These are phyloP conservation scores for Suillus placidus DNA, from an alignment of 768 basidiomycete genomes.

Conservation along the genomic window DNA sequence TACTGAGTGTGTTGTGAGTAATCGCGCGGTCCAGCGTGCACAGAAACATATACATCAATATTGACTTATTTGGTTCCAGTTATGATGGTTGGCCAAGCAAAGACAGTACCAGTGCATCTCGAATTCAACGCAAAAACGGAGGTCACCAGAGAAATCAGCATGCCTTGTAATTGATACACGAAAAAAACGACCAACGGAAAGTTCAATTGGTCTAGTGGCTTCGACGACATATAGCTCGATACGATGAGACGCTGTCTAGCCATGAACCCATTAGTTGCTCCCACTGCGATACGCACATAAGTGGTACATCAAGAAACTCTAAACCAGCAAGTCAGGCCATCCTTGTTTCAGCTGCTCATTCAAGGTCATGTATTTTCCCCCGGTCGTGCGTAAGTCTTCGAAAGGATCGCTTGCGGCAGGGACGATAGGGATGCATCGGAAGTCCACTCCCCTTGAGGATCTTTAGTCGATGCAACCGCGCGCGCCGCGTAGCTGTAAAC, in stretches of 20 bases:
- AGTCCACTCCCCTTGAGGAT: background rate
- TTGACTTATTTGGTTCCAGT: background rate
- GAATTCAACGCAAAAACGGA: background rate
- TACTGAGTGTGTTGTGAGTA: background rate
- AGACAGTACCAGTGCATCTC: background rate
- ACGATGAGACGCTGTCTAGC: background rate
- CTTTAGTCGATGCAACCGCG: background rate
- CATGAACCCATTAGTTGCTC: background rate
- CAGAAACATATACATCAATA: background rate
- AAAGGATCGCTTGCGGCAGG: background rate
- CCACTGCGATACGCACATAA: background rate
- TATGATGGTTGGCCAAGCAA: background rate
- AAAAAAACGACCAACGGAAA: background rate
- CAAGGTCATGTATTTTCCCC: background rate
- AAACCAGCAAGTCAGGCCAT: too few relatives aligned
- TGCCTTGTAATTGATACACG: background rate
- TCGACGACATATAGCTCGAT: background rate
- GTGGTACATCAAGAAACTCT: background rate
- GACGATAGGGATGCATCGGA: background rate
- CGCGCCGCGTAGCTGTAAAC: background rate
- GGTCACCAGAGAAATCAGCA: background rate
- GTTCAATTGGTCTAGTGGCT: background rate
- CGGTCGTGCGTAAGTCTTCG: background rate
- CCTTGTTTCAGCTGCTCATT: background rate
- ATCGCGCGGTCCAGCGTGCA: background rate